Evolutionary conservation across 2,329 filamentous ascomycete species (phyloP).

Genomic region (Aspergillus aculeatus): DNA sequence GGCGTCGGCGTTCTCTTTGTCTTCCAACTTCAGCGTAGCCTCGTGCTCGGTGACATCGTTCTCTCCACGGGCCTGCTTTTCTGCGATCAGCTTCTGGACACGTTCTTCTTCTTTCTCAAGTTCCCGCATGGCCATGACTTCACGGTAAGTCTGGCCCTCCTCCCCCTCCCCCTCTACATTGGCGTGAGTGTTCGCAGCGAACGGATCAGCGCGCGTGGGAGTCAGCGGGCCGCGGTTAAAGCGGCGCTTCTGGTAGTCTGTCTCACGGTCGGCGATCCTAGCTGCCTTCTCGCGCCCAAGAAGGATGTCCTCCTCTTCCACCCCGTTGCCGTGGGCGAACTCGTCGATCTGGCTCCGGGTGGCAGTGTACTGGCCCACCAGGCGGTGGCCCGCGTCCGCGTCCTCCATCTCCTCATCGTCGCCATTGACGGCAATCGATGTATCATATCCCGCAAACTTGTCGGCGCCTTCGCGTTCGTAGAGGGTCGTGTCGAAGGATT

Average conservation of each 20-base stretch:
- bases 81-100: slow-evolving; percentile 74
- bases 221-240: slow-evolving; percentile 80
- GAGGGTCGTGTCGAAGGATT: slow-evolving; percentile 78
- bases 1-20: slow-evolving; percentile 72
- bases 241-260: slow-evolving; percentile 94
- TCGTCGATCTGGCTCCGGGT: slow-evolving; percentile 90
- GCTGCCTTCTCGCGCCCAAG: slow-evolving; percentile 83
- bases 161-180: slow-evolving; percentile 65
- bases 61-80: slow-evolving; percentile 64
- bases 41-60: slow-evolving; percentile 65
- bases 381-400: slow-evolving; percentile 68
- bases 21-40: slow-evolving; percentile 69
- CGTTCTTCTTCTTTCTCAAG: slow-evolving; percentile 91
- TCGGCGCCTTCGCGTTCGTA: slow-evolving; percentile 77
- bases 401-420: slow-evolving; percentile 78
- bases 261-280: slow-evolving; percentile 88
- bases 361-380: slow-evolving; percentile 95
- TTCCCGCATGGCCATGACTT: slow-evolving; percentile 87
- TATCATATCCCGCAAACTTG: slow-evolving; percentile 86
- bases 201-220: slow-evolving; percentile 81
- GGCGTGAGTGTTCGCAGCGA: slow-evolving; percentile 71
- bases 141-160: slow-evolving; percentile 79
- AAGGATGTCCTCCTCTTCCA: slow-evolving; percentile 89
- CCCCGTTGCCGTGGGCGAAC: slow-evolving; percentile 78
- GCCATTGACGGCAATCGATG: slow-evolving; percentile 76